A percentile compares a stretch with the other conserved stretches of the same genome.
Evolutionary conservation across 73 alveolate genomes (phyloP).

Genomic region (Paramecium sexaurelia): DNA sequence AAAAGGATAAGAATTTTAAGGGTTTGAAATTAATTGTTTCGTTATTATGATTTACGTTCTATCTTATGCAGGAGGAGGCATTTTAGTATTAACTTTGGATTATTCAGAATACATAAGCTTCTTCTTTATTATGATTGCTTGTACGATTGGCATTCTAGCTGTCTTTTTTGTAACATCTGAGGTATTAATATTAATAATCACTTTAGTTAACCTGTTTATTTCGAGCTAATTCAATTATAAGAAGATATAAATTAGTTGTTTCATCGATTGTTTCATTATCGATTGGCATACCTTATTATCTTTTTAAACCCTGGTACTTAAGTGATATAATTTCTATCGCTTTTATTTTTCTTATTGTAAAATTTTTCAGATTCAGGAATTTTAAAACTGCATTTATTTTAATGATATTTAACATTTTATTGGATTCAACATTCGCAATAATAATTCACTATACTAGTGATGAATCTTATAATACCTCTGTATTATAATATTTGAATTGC

Average conservation of each 20-base stretch:
- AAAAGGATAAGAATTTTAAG: background rate
- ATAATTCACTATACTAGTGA: background rate
- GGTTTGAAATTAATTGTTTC: background rate
- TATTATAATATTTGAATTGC: conserved; percentile 5
- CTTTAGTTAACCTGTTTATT: background rate
- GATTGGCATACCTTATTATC: background rate
- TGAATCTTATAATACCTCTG: background rate
- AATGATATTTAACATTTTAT: background rate
- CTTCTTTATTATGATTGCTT: background rate
- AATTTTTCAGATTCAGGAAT: background rate
- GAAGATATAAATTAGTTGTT: background rate
- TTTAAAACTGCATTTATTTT: background rate
- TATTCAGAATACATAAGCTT: background rate
- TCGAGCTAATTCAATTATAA: background rate
- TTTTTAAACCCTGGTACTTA: background rate
- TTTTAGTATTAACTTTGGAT: background rate
- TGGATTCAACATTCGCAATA: background rate
- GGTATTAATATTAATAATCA: background rate
- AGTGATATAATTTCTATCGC: background rate
- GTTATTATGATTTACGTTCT: background rate
- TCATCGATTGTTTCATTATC: background rate
- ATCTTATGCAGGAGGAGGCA: background rate
- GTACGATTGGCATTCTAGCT: background rate
- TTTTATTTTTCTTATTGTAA: background rate
- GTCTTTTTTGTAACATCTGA: background rate